Evolutionary conservation across 441 rosid species (phyloP).

Genomic region (Populus hybrid): DNA sequence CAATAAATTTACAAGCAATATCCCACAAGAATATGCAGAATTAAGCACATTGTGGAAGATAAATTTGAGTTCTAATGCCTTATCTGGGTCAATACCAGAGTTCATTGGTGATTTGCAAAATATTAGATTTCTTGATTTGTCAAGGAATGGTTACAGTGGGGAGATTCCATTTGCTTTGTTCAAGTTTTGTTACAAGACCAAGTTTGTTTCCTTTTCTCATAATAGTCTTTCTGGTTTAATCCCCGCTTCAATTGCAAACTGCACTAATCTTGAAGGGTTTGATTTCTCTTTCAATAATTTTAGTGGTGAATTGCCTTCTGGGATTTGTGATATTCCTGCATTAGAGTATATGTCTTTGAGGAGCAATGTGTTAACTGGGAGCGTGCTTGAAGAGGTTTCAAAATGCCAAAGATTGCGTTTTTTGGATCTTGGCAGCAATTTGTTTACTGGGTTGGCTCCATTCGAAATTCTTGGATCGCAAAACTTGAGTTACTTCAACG

Average conservation of each 20-base stretch:
- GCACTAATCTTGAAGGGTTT: slow-evolving; percentile 68
- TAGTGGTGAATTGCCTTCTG: background rate
- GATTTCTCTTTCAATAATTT: slow-evolving; percentile 71
- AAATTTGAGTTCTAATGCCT: slow-evolving; percentile 81
- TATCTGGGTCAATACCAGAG: slow-evolving; percentile 88
- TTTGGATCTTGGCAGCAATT: slow-evolving; percentile 75
- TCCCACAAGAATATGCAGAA: slow-evolving; percentile 66
- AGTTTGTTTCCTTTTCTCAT: slow-evolving; percentile 68
- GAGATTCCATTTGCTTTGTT: slow-evolving; percentile 67
- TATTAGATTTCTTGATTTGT: slow-evolving; percentile 88
- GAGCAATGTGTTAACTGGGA: slow-evolving; percentile 61
- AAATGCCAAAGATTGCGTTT: slow-evolving; percentile 53
- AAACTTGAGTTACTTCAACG: slow-evolving; percentile 62
- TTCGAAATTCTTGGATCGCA: slow-evolving; percentile 48
- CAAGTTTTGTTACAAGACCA: slow-evolving; percentile 64
- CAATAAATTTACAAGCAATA: slow-evolving; percentile 69
- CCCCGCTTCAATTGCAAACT: slow-evolving; percentile 61
- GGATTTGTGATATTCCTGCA: slow-evolving; percentile 62
- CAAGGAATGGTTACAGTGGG: slow-evolving; percentile 63
- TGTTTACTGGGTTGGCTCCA: slow-evolving; percentile 67
- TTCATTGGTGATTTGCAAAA: slow-evolving; percentile 75
- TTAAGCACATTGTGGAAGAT: slow-evolving; percentile 81
- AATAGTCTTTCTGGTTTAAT: slow-evolving; percentile 71
- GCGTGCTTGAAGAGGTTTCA: slow-evolving; percentile 38
- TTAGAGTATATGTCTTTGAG: slow-evolving; percentile 61